A percentile compares a stretch with the other conserved stretches of the same genome.
These are phyloP conservation scores for Cyclotella atomus DNA, from an alignment of 108 stramenopile genomes.

Conservation along the genomic window DNA sequence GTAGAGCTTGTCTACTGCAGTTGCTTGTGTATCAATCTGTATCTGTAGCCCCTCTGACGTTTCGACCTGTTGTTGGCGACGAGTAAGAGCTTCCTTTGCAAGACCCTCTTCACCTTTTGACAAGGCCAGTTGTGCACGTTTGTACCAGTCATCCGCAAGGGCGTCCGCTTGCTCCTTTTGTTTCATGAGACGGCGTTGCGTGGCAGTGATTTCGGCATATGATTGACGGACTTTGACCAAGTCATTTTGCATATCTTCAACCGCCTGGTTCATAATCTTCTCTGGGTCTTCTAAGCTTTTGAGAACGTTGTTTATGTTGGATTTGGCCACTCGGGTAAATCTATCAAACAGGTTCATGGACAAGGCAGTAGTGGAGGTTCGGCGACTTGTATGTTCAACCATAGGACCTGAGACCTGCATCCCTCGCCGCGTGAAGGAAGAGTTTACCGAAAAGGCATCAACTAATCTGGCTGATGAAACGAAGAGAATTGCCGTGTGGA, in stretches of 20 bases:
- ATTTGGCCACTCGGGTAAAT: slow-evolving; percentile 82
- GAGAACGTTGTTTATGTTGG: slow-evolving; percentile 92
- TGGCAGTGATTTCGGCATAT: slow-evolving; percentile 97
- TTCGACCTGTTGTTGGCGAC: slow-evolving; percentile 90
- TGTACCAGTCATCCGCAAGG: slow-evolving; percentile 91
- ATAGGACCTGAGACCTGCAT: slow-evolving; percentile 3
- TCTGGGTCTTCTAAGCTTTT: slow-evolving; percentile 95
- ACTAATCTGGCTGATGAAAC: neutral
- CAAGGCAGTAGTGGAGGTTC: slow-evolving; percentile 33
- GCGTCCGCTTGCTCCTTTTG: slow-evolving; percentile 90
- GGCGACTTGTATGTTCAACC: neutral
- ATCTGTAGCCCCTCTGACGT: slow-evolving; percentile 56
- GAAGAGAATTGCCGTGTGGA: neutral
- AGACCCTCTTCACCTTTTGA: slow-evolving; percentile 92
- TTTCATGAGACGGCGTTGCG: slow-evolving; percentile 91
- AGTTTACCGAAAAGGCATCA: slow-evolving; percentile 36
- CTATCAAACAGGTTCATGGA: slow-evolving; percentile 89
- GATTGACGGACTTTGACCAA: slow-evolving; percentile 95
- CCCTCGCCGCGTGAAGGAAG: slow-evolving; percentile 28
- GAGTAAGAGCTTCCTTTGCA: slow-evolving; percentile 90
- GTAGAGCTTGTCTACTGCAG: slow-evolving; percentile 87
- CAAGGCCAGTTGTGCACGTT: slow-evolving; percentile 94
- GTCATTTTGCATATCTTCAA: slow-evolving; percentile 98
- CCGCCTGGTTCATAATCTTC: slow-evolving; percentile 95
- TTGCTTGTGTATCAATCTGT: slow-evolving; percentile 86